These are phyloP conservation scores for Heritiera fomes DNA, from an alignment of 345 rosid species.

Conservation along the genomic window DNA sequence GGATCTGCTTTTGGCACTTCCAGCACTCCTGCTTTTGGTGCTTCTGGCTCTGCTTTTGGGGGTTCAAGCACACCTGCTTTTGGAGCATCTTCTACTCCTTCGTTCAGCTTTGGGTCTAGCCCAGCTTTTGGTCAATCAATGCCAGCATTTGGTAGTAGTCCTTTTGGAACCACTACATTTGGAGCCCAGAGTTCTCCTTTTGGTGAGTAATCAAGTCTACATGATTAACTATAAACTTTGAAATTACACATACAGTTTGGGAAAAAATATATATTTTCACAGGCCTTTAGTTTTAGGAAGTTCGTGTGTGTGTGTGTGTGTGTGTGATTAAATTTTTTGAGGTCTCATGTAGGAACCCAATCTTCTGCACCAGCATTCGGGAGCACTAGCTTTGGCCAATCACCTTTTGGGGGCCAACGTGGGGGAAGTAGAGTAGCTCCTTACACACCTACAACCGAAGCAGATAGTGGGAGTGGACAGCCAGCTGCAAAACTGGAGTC, in stretches of 20 bases:
- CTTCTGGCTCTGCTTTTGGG: conserved; percentile 55
- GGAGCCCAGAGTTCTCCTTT: conserved; percentile 73
- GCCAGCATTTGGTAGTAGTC: conserved; percentile 71
- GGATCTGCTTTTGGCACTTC: conserved; percentile 49
- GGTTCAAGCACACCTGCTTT: conserved; percentile 52
- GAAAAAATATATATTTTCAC: neutral
- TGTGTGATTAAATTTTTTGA: conserved; percentile 6
- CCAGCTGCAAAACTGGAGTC: conserved; percentile 78
- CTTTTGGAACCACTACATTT: conserved; percentile 68
- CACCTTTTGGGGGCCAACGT: conserved; percentile 72
- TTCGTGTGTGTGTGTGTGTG: no score
- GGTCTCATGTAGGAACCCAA: conserved; percentile 54
- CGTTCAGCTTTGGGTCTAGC: conserved; percentile 63
- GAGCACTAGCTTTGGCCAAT: conserved; percentile 60
- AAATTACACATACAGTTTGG: neutral
- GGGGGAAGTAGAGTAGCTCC: conserved; percentile 80
- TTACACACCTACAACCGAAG: conserved; percentile 62
- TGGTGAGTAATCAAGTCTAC: conserved; percentile 40
- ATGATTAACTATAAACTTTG: neutral
- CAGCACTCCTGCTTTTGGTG: conserved; percentile 41
- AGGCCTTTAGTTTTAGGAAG: neutral
- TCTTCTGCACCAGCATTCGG: conserved; percentile 72
- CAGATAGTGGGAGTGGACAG: conserved; percentile 52
- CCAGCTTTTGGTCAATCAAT: conserved; percentile 77
- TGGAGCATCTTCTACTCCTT: conserved; percentile 55